A percentile compares a stretch with the other conserved stretches of the same genome.
Evolutionary conservation across 768 basidiomycete genomes (phyloP).

Genomic region (Cytidiella melzeri): DNA sequence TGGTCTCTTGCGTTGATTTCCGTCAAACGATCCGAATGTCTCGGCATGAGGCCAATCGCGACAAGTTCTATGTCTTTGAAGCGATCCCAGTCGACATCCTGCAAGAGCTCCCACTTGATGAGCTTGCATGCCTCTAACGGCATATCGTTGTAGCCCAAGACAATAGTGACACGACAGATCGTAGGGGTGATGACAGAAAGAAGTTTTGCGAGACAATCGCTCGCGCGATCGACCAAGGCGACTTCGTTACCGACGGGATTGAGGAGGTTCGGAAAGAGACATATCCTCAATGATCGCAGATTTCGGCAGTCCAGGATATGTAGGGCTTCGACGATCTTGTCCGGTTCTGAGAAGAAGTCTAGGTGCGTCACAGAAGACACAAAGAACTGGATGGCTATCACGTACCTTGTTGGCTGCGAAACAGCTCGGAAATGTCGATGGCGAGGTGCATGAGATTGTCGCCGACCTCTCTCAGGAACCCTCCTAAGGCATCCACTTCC

Average conservation of each 20-base stretch:
- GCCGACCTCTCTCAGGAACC: not conserved
- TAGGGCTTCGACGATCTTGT: not conserved
- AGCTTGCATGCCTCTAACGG: not conserved
- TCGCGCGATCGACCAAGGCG: not conserved
- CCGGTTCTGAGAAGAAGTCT: not conserved
- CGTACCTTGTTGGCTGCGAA: not conserved
- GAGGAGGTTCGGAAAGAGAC: conserved; percentile 3
- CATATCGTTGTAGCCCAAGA: not conserved
- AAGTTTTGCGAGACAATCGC: not conserved
- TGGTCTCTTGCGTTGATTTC: not conserved
- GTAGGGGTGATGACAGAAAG: not conserved
- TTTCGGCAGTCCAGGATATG: not conserved
- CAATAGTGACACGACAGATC: not conserved
- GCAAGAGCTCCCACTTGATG: not conserved
- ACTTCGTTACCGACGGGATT: not conserved
- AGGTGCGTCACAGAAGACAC: not conserved
- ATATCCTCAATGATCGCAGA: not conserved
- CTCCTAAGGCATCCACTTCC: conserved; percentile 1
- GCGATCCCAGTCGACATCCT: not conserved
- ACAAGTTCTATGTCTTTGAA: conserved; percentile 1
- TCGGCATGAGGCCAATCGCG: not conserved
- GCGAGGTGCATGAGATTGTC: not conserved
- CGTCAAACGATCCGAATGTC: not conserved
- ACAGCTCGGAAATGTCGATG: not conserved
- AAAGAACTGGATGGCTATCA: not conserved